These are phyloP conservation scores for Aurantiochytrium sp. DNA, from an alignment of 108 stramenopile genomes.

Conservation along the genomic window DNA sequence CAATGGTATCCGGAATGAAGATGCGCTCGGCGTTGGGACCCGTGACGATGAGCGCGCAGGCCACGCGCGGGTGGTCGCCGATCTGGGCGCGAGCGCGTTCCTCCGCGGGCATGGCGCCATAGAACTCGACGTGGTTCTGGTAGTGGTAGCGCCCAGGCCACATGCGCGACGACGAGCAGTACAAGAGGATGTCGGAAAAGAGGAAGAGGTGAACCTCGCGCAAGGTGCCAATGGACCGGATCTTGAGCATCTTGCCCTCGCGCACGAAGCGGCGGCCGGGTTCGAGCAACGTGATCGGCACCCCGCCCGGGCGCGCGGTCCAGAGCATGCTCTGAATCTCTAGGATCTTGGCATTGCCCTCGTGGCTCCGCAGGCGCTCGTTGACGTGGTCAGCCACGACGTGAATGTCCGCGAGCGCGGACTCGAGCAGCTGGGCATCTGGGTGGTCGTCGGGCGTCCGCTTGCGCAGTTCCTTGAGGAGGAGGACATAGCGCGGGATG, in stretches of 20 bases:
- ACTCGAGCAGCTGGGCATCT: background rate
- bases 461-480: background rate
- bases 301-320: background rate
- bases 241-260: background rate
- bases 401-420: background rate
- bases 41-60: background rate
- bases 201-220: constrained; percentile 14
- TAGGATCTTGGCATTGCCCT: background rate
- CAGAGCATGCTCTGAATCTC: background rate
- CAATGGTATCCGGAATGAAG: background rate
- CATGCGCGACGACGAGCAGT: background rate
- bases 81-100: background rate
- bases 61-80: background rate
- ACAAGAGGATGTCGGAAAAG: background rate
- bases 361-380: background rate
- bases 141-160: constrained; percentile 22
- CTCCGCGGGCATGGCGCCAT: background rate
- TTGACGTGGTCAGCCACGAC: constrained; percentile 32
- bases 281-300: background rate
- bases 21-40: background rate
- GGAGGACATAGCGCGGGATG: background rate
- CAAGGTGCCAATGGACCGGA: background rate
- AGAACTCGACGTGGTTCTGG: background rate
- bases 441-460: background rate
- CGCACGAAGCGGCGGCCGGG: background rate